These are phyloP conservation scores for Talaromyces nanjingensis DNA, from an alignment of 495 filamentous ascomycete genomes.

Conservation along the genomic window DNA sequence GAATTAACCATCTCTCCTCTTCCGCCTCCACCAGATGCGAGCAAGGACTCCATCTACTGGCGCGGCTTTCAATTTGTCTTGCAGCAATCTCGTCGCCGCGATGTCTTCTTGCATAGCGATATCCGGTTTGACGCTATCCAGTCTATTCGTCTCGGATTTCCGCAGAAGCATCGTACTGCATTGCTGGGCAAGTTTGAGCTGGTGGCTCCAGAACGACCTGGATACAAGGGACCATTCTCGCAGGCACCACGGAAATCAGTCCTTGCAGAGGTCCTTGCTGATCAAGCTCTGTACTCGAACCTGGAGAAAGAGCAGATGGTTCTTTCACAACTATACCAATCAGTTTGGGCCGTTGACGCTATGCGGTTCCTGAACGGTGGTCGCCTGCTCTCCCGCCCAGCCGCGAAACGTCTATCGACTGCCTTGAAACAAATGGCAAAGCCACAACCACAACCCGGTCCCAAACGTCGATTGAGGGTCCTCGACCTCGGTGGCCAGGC, in stretches of 20 bases:
- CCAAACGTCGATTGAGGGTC: constrained; percentile 45
- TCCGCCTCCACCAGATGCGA: constrained; percentile 31
- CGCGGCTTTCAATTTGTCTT: constrained; percentile 73
- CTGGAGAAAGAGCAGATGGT: constrained; percentile 77
- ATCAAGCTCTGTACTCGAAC: constrained; percentile 42
- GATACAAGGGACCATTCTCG: constrained; percentile 45
- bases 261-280: constrained; percentile 29
- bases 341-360: constrained; percentile 78
- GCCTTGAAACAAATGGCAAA: constrained; percentile 11
- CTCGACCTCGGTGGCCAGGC: constrained; percentile 84
- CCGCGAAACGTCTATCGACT: constrained; percentile 48
- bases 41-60: constrained; percentile 80
- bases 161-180: constrained; percentile 58
- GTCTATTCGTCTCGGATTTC: constrained; percentile 63
- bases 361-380: constrained; percentile 73
- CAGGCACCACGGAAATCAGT: constrained; percentile 47
- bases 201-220: constrained; percentile 35
- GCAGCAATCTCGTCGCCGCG: constrained; percentile 49
- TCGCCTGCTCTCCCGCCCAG: constrained; percentile 69
- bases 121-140: constrained; percentile 86
- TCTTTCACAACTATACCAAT: constrained; percentile 61
- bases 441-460: background rate
- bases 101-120: constrained; percentile 76
- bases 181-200: constrained; percentile 72
- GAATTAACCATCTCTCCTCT: constrained; percentile 29